Percentiles rank a stretch among this genome's conserved stretches.
Evolutionary conservation across 2,329 filamentous ascomycete genomes (phyloP).

Genomic region (Penicillium sclerotigenum): DNA sequence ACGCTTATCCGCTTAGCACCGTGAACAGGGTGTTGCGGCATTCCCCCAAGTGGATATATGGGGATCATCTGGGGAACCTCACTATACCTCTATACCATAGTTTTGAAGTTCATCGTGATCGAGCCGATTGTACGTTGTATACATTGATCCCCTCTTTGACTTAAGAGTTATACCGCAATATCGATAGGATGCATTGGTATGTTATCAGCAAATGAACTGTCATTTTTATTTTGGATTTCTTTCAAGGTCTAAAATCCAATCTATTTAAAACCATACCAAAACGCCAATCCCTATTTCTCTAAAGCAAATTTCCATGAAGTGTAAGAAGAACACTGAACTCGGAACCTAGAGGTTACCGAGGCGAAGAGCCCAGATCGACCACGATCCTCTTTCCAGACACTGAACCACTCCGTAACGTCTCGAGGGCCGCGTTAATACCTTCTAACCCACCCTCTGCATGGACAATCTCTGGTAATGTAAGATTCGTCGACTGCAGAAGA

Average conservation of each 20-base stretch:
- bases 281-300: conserved; percentile 5
- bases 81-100: not conserved
- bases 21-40: not conserved
- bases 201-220: not conserved
- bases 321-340: not conserved
- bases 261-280: conserved; percentile 1
- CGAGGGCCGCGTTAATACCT: conserved; percentile 65
- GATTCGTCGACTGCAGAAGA: conserved; percentile 53
- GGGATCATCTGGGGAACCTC: not conserved
- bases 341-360: not conserved
- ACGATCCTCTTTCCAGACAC: conserved; percentile 68
- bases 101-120: not conserved
- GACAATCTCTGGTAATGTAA: conserved; percentile 64
- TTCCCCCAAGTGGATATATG: not conserved
- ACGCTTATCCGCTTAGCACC: conserved; percentile 1
- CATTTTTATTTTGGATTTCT: not conserved
- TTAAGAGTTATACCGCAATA: not conserved
- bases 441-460: conserved; percentile 61
- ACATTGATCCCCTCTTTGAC: not conserved
- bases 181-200: not conserved
- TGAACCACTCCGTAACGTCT: conserved; percentile 62
- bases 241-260: not conserved
- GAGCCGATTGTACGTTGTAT: not conserved
- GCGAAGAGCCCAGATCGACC: conserved; percentile 41
- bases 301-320: conserved; percentile 1